Percentiles rank a stretch among this genome's conserved stretches.
Conservation (phyloP, 306 rosid genomes). For the Prunus campanulata region DNA sequence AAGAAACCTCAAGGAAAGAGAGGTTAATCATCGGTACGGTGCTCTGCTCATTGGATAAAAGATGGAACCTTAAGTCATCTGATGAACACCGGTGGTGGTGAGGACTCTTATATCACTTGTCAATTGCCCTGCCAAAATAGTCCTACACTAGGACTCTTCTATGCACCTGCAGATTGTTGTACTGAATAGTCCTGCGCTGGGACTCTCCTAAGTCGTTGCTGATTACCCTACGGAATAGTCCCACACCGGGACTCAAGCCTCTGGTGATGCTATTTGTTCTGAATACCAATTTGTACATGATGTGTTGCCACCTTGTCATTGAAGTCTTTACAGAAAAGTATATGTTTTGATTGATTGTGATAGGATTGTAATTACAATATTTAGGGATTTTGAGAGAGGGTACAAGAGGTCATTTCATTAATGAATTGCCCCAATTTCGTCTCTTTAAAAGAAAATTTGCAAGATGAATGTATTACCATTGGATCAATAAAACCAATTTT, state of each 20-base stretch:
- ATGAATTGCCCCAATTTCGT: background rate
- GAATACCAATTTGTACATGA: slow-evolving; percentile 43
- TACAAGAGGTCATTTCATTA: slow-evolving; percentile 6
- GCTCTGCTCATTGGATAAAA: slow-evolving; percentile 21
- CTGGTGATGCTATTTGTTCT: slow-evolving; percentile 18
- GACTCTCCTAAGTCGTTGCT: background rate
- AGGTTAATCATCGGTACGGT: background rate
- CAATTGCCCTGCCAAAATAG: background rate
- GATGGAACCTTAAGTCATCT: slow-evolving; percentile 11
- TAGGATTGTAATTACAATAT: slow-evolving; percentile 28
- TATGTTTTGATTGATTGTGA: slow-evolving; percentile 25
- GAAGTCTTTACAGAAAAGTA: slow-evolving; percentile 25
- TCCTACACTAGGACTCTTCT: slow-evolving; percentile 3
- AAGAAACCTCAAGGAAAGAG: slow-evolving; percentile 21
- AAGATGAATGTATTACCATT: background rate
- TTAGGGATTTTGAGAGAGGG: background rate
- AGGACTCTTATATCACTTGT: background rate
- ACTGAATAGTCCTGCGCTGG: background rate
- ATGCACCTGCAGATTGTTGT: background rate
- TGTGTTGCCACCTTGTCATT: slow-evolving; percentile 27
- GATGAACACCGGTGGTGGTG: background rate
- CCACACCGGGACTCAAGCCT: slow-evolving; percentile 1
- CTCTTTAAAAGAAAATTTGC: background rate
- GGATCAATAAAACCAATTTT: slow-evolving; percentile 19
- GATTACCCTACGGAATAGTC: background rate